Base-by-base conservation (phyloP, 345 rosid genomes). In the Laguncularia racemosa region DNA sequence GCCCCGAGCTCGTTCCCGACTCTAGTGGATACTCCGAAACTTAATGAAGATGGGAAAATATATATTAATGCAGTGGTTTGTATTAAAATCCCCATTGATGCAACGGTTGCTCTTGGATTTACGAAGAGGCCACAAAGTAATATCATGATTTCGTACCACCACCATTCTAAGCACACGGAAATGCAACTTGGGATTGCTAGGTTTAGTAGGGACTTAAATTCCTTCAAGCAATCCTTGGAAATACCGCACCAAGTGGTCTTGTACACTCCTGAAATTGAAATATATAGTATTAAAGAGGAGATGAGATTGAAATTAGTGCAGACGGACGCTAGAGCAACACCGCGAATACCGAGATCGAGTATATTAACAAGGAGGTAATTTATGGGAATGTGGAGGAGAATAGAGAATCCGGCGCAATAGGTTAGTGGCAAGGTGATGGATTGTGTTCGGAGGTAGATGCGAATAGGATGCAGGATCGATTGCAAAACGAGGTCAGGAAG, bases 91-190 rank as follows among this genome's bases (percentile, higher is more conserved):
- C 77, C 77, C 77, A 73, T 69, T 13, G 73, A 68, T 2, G 74
- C 77, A 18, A 73, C 70, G 0, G 71, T 65, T 26, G 74, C 61
- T 61, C 48, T 64, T n/a, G 77, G 77, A 18, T 69, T 60, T 14
- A 54, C 2, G 10, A 73, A 47, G 6, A 73, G 55, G 16, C 77
- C 77, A 28, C 77, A 68, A 0, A 73, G 70, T 20, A 73, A 14
- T 48, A 65, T 68, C 73, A 73, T 73, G 57, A 67, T 72, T 53
- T 72, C 76, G 10, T 72, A 72, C 76, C 76, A 72, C 77, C 77
- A 73, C 77, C 77, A 73, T 57, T 73, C 77, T 19, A 73, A 73
- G 53, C 77, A 73, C 14, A 73, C 73, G 6, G 77, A 73, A 19
- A 73, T 45, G 49, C 77, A 73, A 53, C 77, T 69, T 17, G 77